Evolutionary conservation across 257 asterid genomes (phyloP), one percentile per base, ranked within the genome.

Genomic region (Solanum tarijense): DNA sequence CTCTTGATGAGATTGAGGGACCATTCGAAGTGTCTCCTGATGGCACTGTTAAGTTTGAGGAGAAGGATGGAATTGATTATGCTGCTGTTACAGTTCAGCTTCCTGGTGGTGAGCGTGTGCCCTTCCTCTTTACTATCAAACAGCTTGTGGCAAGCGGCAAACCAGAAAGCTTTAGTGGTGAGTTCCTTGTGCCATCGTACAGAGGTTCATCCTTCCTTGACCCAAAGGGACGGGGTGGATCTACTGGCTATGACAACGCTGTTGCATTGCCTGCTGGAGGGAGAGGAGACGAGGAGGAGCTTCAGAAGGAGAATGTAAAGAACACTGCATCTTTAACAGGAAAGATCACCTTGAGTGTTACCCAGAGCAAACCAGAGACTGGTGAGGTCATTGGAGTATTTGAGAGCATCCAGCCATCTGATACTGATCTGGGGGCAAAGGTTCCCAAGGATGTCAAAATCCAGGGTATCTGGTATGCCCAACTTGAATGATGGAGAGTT

Each of bases 201-300:
- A 90, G 99, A 88, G 99, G 99, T 0, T 96, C 99, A 2, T 96
- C 99, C 27, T 97, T 97, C 96, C 98, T 97, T 32, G 99, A 97
- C 98, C 99, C 99, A 32, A 97, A 97, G 96, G 99, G 99, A 6
- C 90, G 99, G 41, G 99, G 99, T 85, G 99, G 99, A 13, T 95
- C 99, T 0, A 97, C 99, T 12, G 99, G 99, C 4, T 97, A 97
- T 68, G 99, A 97, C 92, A 97, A 95, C 5, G 99, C 99, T 0
- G 99, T 97, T 60, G 99, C 99, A 1, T 88, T 97, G 96, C 99
- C 99, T 0, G 99, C 99, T 14, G 99, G 99, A 18, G 99, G 99
- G 27, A 92, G 99, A 83, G 99, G 99, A 78, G 99, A 97, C 16
- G 98, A 97, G 93, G 99, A 97, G 92, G 99, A 95, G 91, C 96